Base-by-base conservation (phyloP, 1,284 basidiomycete species). In the Ceratorhiza oryzae-sativae region DNA sequence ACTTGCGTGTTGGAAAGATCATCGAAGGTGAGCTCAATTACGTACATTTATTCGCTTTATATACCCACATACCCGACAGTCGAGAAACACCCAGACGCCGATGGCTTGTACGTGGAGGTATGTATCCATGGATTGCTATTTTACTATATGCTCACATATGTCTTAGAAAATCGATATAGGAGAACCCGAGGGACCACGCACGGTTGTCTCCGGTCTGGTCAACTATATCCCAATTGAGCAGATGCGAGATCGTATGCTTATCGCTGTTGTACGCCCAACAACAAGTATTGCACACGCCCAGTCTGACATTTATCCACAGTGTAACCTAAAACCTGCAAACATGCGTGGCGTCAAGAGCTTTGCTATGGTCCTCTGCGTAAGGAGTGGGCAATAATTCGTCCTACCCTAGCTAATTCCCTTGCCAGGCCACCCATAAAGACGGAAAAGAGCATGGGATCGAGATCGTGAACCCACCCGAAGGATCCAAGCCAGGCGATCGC, bases 341-440 rank as follows among this genome's bases (percentile, higher is more conserved):
- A 97, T 98, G 95, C 89, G 96, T 72, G 96, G 96, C 3, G 88
- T 98, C 76, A 97, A 97, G 83, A 96, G 94, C 74, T 95, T 92
- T 77, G 96, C 94, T 32, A 98, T 98, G 96, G 91, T 98, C 39
- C 89, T 98, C 75, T 93, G 90, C 77, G 94, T 94, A 80, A 59
- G 90, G 1, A 51, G 39, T 41, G 18, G 12, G 27, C 36, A 13
- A 65, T 18, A 58, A 12, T 18, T n/a, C 13, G 25, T 30, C 20
- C 3, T 3, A 20, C 41, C 34, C 13, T 25, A n/a, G n/a, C 15
- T 55, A 25, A 56, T 10, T 10, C 67, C 30, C 18, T 41, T 53
- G 8, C 39, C 75, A 95, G 93, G 95, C 95, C 46, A 90, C 92
- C 0, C 89, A 91, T 13, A 91, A 90, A 79, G 93, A 93, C 13